Conservation (phyloP, 179 eudicot genomes). For the Kewa caespitosa region DNA sequence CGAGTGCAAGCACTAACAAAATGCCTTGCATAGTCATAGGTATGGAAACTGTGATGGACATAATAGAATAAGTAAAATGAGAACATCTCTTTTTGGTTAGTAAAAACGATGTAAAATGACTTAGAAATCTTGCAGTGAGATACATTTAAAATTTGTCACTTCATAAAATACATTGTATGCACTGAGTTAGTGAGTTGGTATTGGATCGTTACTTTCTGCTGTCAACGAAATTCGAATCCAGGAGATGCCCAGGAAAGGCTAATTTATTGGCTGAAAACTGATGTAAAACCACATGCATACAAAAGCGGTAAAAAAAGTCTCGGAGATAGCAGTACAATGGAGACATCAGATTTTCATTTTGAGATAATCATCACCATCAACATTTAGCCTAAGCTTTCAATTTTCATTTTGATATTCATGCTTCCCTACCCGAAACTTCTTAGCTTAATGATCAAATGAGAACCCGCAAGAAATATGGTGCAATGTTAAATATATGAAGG, state of each 20-base stretch:
- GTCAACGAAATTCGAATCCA: background rate
- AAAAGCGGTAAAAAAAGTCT: background rate
- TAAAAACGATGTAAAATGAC: background rate
- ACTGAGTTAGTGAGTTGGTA: background rate
- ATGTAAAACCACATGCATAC: no score
- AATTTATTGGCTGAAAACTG: background rate
- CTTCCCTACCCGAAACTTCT: no score
- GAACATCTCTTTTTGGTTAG: background rate
- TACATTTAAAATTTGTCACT: no score
- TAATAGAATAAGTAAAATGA: background rate
- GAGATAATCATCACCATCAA: background rate
- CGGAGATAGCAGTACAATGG: background rate
- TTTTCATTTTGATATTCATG: background rate
- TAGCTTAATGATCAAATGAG: no score
- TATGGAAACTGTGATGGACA: slow-evolving; percentile 67
- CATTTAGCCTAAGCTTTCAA: background rate
- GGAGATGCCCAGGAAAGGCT: background rate
- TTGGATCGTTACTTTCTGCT: background rate
- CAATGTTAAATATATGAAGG: no score
- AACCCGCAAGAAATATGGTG: no score
- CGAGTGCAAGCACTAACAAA: slow-evolving; percentile 99
- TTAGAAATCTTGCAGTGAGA: background rate
- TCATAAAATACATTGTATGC: background rate
- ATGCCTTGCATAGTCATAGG: slow-evolving; percentile 97
- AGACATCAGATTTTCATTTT: background rate